Evolutionary conservation across 139 green algal genomes (phyloP).

Genomic region (Haematococcus lacustris): DNA sequence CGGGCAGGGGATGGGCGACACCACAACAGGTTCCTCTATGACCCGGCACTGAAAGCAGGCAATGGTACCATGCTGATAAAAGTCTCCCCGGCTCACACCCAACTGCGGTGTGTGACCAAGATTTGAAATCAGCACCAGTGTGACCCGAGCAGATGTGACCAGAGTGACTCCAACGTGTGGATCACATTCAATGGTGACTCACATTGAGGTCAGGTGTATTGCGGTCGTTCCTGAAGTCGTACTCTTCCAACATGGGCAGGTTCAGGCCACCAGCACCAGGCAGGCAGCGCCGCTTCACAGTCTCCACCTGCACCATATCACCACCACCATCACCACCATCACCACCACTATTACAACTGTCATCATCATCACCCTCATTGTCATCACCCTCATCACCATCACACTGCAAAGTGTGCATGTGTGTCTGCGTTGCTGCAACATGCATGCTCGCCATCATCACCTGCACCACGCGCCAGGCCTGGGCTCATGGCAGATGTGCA

Average conservation of each 20-base stretch:
- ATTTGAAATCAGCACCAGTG: no score
- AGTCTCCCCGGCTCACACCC: no score
- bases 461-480: no score
- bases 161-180: not conserved
- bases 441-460: not conserved
- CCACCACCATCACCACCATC: no score
- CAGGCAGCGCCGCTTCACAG: conserved; percentile 91
- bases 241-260: conserved; percentile 97
- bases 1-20: no score
- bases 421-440: not conserved
- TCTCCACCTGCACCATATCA: conserved; percentile 85
- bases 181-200: not conserved
- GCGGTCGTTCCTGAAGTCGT: conserved; percentile 98
- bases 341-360: no score
- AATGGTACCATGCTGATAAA: no score
- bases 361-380: no score
- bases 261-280: conserved; percentile 65
- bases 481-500: no score
- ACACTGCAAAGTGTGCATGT: not conserved
- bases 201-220: conserved; percentile 26
- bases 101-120: no score
- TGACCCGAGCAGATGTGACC: not conserved
- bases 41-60: no score
- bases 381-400: not conserved
- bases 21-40: no score